phyloP scores from a whole-genome alignment of 1,284 basidiomycete genomes.

The Rhodotorula sp. region DNA sequence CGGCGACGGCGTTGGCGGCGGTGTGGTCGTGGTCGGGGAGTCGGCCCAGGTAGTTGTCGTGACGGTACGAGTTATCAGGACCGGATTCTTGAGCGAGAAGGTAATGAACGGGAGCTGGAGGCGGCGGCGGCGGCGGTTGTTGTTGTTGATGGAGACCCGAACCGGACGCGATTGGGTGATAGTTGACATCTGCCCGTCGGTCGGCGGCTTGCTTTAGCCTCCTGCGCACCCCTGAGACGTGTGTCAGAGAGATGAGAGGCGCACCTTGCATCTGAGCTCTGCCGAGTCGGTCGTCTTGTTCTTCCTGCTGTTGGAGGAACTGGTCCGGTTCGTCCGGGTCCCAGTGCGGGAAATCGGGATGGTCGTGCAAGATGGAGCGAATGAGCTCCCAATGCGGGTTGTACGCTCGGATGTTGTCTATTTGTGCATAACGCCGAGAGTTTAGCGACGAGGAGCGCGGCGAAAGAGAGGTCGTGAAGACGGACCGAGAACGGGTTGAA shows the following conservation, averaged over 20 bases:
- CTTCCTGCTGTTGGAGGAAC: neutral
- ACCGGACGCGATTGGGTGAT: too few species aligned
- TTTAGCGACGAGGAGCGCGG: neutral
- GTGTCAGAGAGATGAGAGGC: neutral
- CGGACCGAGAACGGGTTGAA: slow-evolving; percentile 7
- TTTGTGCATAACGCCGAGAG: neutral
- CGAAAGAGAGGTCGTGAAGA: neutral
- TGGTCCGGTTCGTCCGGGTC: slow-evolving; percentile 1
- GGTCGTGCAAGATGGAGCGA: slow-evolving; percentile 1
- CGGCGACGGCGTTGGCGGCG: neutral
- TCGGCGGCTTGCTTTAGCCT: too few species aligned
- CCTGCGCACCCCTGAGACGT: too few species aligned
- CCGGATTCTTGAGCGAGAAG: too few species aligned
- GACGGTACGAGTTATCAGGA: neutral
- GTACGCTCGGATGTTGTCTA: neutral
- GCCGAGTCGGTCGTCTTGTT: neutral
- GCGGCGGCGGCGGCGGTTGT: too few species aligned
- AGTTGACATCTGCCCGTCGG: too few species aligned
- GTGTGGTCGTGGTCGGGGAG: neutral
- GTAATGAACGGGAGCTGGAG: too few species aligned
- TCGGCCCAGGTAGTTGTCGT: neutral
- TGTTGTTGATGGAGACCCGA: too few species aligned
- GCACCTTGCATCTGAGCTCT: slow-evolving; percentile 18
- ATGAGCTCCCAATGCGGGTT: slow-evolving; percentile 3
- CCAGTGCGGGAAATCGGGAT: slow-evolving; percentile 10